Percentiles rank a stretch among this genome's conserved stretches.
Evolutionary conservation across 257 asterid species (phyloP).

Genomic region (Vinca minor): DNA sequence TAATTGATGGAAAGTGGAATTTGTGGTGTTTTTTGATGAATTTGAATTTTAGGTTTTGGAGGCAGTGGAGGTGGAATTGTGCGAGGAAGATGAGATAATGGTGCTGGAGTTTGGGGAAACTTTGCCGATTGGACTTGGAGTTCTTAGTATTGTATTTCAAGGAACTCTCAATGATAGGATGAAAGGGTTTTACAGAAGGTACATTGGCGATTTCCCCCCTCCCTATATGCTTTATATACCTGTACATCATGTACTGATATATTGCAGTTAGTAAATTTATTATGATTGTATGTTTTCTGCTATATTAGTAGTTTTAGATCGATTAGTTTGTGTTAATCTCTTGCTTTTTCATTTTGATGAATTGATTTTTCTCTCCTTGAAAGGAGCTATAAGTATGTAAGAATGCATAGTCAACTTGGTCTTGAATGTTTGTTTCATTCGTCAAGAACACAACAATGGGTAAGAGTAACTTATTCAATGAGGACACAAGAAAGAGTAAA

Average conservation of each 20-base stretch:
- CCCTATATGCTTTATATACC: not conserved
- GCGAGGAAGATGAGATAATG: conserved; percentile 62
- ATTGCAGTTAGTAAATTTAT: not conserved
- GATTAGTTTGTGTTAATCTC: too few species aligned
- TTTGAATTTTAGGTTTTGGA: conserved; percentile 20
- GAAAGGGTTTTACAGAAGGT: conserved; percentile 97
- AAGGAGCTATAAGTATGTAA: not conserved
- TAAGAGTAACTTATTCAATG: not conserved
- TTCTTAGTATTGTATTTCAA: conserved; percentile 53
- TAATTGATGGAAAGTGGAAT: not conserved
- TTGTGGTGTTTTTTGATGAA: not conserved
- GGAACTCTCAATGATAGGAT: conserved; percentile 86
- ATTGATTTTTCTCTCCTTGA: too few species aligned
- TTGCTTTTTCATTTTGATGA: not conserved
- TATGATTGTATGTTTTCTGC: too few species aligned
- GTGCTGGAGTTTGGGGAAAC: conserved; percentile 62
- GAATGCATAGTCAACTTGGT: not conserved
- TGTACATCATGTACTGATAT: not conserved
- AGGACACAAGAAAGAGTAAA: not conserved
- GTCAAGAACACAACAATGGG: not conserved
- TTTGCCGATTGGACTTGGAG: conserved; percentile 65
- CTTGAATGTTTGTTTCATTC: not conserved
- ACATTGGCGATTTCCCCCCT: not conserved
- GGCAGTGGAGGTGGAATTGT: conserved; percentile 47
- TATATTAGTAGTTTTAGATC: not conserved